Percentiles rank a stretch among this genome's conserved stretches.
Conservation (phyloP, 495 filamentous ascomycete genomes). For the Aspergillus taichungensis region DNA sequence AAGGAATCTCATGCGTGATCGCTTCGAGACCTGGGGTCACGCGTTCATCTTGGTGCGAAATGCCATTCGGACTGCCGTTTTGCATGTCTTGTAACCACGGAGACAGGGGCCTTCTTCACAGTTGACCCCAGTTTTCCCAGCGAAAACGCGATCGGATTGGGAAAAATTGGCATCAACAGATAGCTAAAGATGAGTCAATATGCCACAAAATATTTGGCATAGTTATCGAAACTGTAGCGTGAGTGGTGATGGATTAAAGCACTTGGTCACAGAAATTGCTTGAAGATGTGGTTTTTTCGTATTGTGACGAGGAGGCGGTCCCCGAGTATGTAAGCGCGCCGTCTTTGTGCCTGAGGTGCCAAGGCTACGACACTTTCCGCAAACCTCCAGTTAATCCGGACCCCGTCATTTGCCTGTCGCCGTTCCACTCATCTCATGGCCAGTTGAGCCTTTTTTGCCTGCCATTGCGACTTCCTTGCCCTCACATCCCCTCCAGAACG, state of each 20-base stretch:
- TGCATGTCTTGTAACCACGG: constrained; percentile 48
- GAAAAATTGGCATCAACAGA: constrained; percentile 58
- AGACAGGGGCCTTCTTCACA: constrained; percentile 40
- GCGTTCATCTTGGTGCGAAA: constrained; percentile 37
- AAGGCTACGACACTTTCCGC: constrained; percentile 9
- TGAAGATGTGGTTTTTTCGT: constrained; percentile 40
- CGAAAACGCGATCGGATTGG: constrained; percentile 51
- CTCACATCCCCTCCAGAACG: constrained; percentile 20
- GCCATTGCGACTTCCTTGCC: constrained; percentile 14
- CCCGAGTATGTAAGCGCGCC: constrained; percentile 27
- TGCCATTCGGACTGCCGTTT: constrained; percentile 45
- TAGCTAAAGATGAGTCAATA: constrained; percentile 42
- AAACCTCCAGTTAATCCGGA: constrained; percentile 23
- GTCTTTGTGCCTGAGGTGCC: constrained; percentile 13
- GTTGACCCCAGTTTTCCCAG: constrained; percentile 58
- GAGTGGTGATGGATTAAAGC: constrained; percentile 29
- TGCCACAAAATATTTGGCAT: constrained; percentile 52
- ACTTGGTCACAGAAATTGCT: constrained; percentile 25
- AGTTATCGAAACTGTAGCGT: constrained; percentile 41
- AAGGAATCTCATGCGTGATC: constrained; percentile 16
- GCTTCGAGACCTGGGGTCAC: constrained; percentile 30
- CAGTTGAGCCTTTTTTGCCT: constrained; percentile 8
- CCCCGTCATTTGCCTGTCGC: constrained; percentile 23
- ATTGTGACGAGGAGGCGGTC: constrained; percentile 14
- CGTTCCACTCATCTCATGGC: constrained; percentile 17